These are phyloP conservation scores for Pilobolus umbonatus DNA, from an alignment of 192 early-diverging fungal genomes.

Conservation along the genomic window DNA sequence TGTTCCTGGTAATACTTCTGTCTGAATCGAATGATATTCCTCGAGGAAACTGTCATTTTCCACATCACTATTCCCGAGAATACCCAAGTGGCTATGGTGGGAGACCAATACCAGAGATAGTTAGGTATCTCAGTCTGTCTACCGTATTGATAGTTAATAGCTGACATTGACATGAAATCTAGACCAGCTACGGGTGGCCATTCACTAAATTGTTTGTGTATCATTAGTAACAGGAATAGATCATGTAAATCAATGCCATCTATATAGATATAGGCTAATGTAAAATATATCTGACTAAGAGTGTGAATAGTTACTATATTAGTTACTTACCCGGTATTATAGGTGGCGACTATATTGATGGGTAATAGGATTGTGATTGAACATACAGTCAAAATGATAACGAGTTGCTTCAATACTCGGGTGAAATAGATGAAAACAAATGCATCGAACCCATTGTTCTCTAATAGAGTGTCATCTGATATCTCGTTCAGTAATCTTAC, in stretches of 20 bases:
- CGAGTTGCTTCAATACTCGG: slow-evolving; percentile 47
- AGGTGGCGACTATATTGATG: slow-evolving; percentile 49
- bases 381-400: slow-evolving; percentile 48
- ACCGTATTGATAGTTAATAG: slow-evolving; percentile 28
- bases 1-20: slow-evolving; percentile 44
- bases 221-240: not conserved
- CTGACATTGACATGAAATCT: slow-evolving; percentile 35
- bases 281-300: not conserved
- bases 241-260: not conserved
- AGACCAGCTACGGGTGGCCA: slow-evolving; percentile 32
- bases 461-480: slow-evolving; percentile 53
- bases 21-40: slow-evolving; percentile 41
- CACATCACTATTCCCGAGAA: slow-evolving; percentile 50
- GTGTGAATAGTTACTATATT: not conserved
- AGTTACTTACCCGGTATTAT: slow-evolving; percentile 19
- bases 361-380: slow-evolving; percentile 60
- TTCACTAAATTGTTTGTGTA: slow-evolving; percentile 9
- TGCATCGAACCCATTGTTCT: slow-evolving; percentile 66
- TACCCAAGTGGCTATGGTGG: slow-evolving; percentile 54
- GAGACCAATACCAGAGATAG: slow-evolving; percentile 56
- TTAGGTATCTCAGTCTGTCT: slow-evolving; percentile 20
- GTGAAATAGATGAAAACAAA: slow-evolving; percentile 65
- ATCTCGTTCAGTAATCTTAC: slow-evolving; percentile 52
- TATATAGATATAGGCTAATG: not conserved
- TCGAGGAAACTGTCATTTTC: slow-evolving; percentile 49